Evolutionary conservation across 345 rosid species (phyloP), one percentile per base, ranked within the genome.

Genomic region (Eucalyptus urophylla): DNA sequence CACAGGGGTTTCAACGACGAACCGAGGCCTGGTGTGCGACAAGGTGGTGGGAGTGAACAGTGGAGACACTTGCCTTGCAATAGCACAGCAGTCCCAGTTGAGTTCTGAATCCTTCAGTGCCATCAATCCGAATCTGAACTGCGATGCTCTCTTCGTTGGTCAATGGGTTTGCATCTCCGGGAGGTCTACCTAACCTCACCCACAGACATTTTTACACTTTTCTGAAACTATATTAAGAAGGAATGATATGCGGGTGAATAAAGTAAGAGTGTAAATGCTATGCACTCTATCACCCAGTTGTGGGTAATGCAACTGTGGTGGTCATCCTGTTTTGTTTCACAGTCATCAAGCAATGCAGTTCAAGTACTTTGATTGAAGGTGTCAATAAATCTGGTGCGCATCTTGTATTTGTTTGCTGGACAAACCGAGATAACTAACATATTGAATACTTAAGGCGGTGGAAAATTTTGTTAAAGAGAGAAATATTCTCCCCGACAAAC

Each of bases 81-180:
- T 88, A 31, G 29, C 80, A 21, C 49, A 88, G 21, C 9, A 8
- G 9, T 88, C 56, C 86, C 13, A 44, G 16, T 16, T 90, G 58
- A 62, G 86, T 19, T 16, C 49, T 16, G 88, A 65, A n/a, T 27
- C 24, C 47, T 67, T 90, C 60, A 54, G 8, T 37, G 40, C 76
- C n/a, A 69, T 88, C 53, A 90, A 90, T 56, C 90, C 90, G 49
- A 90, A 90, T 72, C 80, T 86, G 87, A 54, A 53, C 16, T 90
- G 91, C 54, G 43, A 67, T 17, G 80, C 37, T 24, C 88, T 90
- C 87, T 88, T 90, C 43, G 67, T 80, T 49, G 90, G 90, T 37
- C 90, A 88, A 56, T 88, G 91, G 90, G 2, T 60, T 60, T 60
- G 67, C 67, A 60, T 60, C 67, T 60, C 67, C n/a, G 67, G 67